Base-by-base conservation (phyloP, 345 rosid genomes). In the Brassica cretica region DNA sequence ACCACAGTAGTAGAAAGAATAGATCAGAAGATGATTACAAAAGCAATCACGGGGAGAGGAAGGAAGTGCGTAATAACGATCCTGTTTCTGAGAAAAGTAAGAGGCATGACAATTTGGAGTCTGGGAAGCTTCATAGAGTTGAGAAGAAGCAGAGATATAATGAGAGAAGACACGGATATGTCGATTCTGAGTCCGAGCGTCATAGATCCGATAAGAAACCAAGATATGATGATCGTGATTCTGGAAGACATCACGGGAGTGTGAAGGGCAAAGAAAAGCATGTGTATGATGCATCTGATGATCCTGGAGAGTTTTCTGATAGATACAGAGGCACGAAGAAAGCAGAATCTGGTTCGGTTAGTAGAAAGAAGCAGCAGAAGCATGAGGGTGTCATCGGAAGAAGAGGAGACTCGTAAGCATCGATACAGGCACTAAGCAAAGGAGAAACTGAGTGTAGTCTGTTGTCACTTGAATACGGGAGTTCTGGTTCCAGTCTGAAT, bases 201-300 rank as follows among this genome's bases (percentile, higher is more conserved):
- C 64, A 71, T 18, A 61, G 71, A 56, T 60, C 77, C 24, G 71
- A 70, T 65, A 84, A 68, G 66, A 64, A 62, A 55, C 64, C 78
- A 21, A 75, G 60, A 55, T 81, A 76, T 60, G 82, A 84, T 18
- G 83, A 78, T 80, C 66, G 6, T 8, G 86, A 83, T 29, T 44
- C 67, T 6, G 80, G 80, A 68, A 85, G 80, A 69, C 78, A 67
- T 66, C 66, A 77, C 51, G 71, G 76, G 63, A 62, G 61, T 46
- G 79, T 33, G 44, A 80, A 80, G 68, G 78, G 83, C 30, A 79
- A 76, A 73, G 72, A 66, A 5, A 74, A 76, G 60, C 65, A 33
- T 12, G 61, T 56, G 16, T 65, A 51, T 53, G 65, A 62, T 25
- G 35, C 62, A 66, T 58, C 59, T 16, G 79, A 72, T 64, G 77